These are phyloP conservation scores for Trapa incisa DNA, from an alignment of 345 rosid genomes.

Conservation along the genomic window DNA sequence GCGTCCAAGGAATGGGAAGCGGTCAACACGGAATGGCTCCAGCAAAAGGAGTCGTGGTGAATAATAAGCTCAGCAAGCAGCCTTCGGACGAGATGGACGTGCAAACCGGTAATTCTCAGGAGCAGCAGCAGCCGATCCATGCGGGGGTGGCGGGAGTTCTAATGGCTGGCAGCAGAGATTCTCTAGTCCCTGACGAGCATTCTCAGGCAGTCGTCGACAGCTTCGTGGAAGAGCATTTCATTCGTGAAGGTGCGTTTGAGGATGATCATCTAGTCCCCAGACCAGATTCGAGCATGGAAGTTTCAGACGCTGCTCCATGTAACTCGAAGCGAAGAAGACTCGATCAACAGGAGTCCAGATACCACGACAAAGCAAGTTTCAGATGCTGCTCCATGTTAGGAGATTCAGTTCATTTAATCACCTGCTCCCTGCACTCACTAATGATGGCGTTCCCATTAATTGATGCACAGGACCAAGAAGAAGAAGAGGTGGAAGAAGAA, in stretches of 20 bases:
- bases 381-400: neutral
- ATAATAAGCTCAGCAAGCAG: neutral
- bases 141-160: neutral
- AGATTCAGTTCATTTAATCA: no score
- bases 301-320: conserved; percentile 27
- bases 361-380: conserved; percentile 26
- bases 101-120: neutral
- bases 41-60: neutral
- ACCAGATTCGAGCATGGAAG: conserved; percentile 12
- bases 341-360: conserved; percentile 19
- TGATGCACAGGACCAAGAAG: conserved; percentile 15
- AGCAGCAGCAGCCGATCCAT: neutral
- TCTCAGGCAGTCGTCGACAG: conserved; percentile 35
- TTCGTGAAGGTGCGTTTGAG: neutral
- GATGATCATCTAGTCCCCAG: conserved; percentile 2
- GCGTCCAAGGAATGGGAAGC: neutral
- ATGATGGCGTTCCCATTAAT: neutral
- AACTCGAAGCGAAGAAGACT: conserved; percentile 12
- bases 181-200: conserved; percentile 39
- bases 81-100: neutral
- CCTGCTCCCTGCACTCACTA: neutral
- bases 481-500: neutral
- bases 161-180: conserved; percentile 6
- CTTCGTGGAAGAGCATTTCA: neutral
- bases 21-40: neutral